These are phyloP conservation scores for Leishmania aethiopica DNA, from an alignment of 208 protist genomes.

Conservation along the genomic window DNA sequence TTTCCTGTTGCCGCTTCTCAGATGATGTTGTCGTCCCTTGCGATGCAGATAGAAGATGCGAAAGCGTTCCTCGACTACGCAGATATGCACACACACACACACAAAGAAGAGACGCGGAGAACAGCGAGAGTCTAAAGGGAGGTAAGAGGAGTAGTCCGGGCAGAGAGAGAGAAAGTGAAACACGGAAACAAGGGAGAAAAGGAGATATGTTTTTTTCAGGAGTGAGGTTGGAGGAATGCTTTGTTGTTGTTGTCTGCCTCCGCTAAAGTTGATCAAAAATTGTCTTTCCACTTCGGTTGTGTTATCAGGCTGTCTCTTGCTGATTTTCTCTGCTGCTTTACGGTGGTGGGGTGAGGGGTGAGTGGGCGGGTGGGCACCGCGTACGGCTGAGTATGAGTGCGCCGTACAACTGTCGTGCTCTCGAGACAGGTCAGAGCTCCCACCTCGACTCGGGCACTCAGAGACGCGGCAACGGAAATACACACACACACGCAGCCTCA, in stretches of 20 bases:
- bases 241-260: neutral
- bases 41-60: neutral
- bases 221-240: neutral
- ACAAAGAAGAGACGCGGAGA: neutral
- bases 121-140: neutral
- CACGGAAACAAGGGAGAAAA: neutral
- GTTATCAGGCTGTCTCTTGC: neutral
- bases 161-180: neutral
- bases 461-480: neutral
- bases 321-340: neutral
- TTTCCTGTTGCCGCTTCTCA: neutral
- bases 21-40: neutral
- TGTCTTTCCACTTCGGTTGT: neutral
- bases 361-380: neutral
- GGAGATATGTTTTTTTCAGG: neutral
- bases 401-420: too few species aligned
- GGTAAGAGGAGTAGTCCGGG: neutral
- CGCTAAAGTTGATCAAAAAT: neutral
- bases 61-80: neutral
- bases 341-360: neutral
- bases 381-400: neutral
- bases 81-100: neutral
- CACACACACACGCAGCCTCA: neutral
- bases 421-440: too few species aligned
- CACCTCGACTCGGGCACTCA: too few species aligned